A percentile compares a stretch with the other conserved stretches of the same genome.
Conservation (phyloP, 2,329 filamentous ascomycete genomes). For the Microcyclosporella mali region DNA sequence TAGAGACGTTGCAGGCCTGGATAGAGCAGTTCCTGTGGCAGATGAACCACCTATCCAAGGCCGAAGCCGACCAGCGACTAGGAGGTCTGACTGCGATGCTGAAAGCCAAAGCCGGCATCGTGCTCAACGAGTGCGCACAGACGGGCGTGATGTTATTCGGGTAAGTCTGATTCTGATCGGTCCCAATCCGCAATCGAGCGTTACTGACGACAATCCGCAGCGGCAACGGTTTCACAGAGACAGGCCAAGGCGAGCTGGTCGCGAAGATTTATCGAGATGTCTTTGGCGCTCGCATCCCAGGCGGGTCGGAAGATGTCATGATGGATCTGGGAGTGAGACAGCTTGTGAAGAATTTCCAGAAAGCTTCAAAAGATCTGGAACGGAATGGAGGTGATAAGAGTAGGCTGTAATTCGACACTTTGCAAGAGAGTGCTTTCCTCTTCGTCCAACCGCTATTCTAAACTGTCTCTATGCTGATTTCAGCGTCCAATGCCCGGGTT, state of each 20-base stretch:
- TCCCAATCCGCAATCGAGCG: neutral
- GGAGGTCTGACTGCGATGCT: conserved; percentile 64
- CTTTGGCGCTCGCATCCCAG: conserved; percentile 29
- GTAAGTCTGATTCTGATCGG: neutral
- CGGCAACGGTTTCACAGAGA: conserved; percentile 63
- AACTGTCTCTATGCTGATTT: no score
- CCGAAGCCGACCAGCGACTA: conserved; percentile 53
- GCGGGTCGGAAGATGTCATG: conserved; percentile 65
- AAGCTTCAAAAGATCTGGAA: conserved; percentile 50
- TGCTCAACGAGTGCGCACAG: conserved; percentile 63
- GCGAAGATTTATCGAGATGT: conserved; percentile 50
- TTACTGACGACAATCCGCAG: conserved; percentile 2
- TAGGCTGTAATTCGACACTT: conserved; percentile 35
- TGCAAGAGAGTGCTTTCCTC: no score
- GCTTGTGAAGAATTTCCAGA: conserved; percentile 61
- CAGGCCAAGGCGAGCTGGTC: conserved; percentile 61
- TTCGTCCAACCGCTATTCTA: no score
- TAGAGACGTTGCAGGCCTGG: conserved; percentile 66
- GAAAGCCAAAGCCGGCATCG: conserved; percentile 67
- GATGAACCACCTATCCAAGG: conserved; percentile 54
- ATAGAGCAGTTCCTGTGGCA: conserved; percentile 63
- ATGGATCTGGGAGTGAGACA: conserved; percentile 62
- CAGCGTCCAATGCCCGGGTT: no score
- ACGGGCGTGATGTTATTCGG: conserved; percentile 65
- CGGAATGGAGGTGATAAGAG: conserved; percentile 34